These are phyloP conservation scores for Aureobasidium subglaciale DNA, from an alignment of 2,329 filamentous ascomycete genomes.

Conservation along the genomic window DNA sequence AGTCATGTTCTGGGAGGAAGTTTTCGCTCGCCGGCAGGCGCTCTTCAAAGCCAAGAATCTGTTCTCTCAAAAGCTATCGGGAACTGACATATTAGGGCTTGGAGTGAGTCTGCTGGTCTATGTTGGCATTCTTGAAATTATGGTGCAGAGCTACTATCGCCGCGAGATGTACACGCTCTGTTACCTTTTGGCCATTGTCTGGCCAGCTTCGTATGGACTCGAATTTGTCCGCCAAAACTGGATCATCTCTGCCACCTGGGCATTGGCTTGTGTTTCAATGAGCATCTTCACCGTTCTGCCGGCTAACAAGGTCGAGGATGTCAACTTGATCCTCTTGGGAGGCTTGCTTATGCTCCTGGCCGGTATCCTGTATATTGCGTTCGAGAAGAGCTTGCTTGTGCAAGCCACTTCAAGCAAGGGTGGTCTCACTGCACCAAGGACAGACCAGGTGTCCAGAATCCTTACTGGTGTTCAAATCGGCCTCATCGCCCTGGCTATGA, in stretches of 20 bases:
- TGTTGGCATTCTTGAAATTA: conserved; percentile 66
- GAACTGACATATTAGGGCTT: conserved; percentile 52
- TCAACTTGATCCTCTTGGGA: conserved; percentile 65
- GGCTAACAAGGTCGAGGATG: conserved; percentile 75
- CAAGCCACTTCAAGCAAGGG: conserved; percentile 31
- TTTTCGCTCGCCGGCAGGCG: conserved; percentile 69
- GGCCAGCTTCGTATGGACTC: conserved; percentile 68
- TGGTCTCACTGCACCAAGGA: conserved; percentile 24
- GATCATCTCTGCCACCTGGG: conserved; percentile 63
- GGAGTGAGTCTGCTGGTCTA: conserved; percentile 59
- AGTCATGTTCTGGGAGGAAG: conserved; percentile 93
- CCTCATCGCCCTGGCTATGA: conserved; percentile 69
- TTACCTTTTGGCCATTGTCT: conserved; percentile 68
- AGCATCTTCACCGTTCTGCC: conserved; percentile 84
- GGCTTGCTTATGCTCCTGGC: conserved; percentile 70
- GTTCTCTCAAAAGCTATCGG: conserved; percentile 61
- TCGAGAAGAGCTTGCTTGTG: conserved; percentile 59
- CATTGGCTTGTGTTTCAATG: conserved; percentile 70
- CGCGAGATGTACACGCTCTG: conserved; percentile 78
- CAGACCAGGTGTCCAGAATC: conserved; percentile 47
- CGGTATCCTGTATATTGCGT: conserved; percentile 70
- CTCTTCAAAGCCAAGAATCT: conserved; percentile 58
- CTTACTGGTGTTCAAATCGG: conserved; percentile 62
- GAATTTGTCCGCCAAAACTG: conserved; percentile 63
- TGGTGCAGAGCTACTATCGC: conserved; percentile 84